Percentiles rank a stretch among this genome's conserved stretches.
phyloP scores from a whole-genome alignment of 1,284 basidiomycete genomes.

The Tilletia setariae region DNA sequence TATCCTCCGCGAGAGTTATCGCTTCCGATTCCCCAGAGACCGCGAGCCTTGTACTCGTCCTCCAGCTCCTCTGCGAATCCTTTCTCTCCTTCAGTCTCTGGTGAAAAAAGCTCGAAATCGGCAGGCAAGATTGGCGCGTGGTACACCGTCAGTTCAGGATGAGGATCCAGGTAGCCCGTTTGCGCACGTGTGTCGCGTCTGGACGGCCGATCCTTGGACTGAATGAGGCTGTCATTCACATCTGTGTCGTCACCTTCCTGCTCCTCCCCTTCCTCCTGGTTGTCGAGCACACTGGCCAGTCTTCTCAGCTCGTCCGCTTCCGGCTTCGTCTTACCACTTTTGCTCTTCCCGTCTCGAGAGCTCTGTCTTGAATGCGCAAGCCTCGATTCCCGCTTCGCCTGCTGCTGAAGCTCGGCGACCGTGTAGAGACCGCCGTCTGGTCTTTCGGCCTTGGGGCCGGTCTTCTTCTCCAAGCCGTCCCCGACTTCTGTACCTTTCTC shows the following conservation, averaged over 20 bases:
- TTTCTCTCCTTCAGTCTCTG: conserved; percentile 5
- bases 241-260: conserved; percentile 24
- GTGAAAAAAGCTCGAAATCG: conserved; percentile 5
- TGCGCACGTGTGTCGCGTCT: not conserved
- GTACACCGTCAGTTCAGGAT: conserved; percentile 31
- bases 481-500: conserved; percentile 9
- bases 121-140: conserved; percentile 5
- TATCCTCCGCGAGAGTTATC: not conserved
- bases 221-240: conserved; percentile 21
- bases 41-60: conserved; percentile 14
- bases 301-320: conserved; percentile 2
- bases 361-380: not conserved
- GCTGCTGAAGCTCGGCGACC: conserved; percentile 25
- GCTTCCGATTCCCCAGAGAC: not conserved
- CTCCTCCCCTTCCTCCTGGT: conserved; percentile 22
- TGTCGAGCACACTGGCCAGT: conserved; percentile 14
- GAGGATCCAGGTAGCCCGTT: conserved; percentile 15
- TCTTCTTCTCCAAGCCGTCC: conserved; percentile 6
- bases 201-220: not conserved
- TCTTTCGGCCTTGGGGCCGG: conserved; percentile 21
- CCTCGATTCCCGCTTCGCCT: not conserved
- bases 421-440: conserved; percentile 25
- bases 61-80: conserved; percentile 20
- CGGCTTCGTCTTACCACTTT: not conserved
- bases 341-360: not conserved